Conservation (phyloP, 257 asterid genomes). For the Nyctanthes arbortristis region DNA sequence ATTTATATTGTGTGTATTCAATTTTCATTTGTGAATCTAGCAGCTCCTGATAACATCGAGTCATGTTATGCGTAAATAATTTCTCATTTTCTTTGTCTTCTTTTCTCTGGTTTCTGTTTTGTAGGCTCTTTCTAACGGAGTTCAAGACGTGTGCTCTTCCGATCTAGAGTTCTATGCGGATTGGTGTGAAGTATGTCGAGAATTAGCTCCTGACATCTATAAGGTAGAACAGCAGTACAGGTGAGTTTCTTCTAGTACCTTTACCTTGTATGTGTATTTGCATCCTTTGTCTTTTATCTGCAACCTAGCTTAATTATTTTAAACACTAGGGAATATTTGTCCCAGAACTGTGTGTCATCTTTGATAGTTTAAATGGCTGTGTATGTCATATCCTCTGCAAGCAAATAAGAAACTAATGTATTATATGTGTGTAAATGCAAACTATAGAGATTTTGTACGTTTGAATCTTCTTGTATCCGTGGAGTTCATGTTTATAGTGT, state of each 20-base stretch:
- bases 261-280: not conserved
- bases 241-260: conserved; percentile 39
- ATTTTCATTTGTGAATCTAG: not conserved
- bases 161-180: conserved; percentile 98
- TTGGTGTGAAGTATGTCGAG: conserved; percentile 98
- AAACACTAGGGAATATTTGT: not conserved
- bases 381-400: not conserved
- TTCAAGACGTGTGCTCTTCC: too few relatives aligned
- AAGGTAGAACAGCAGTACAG: conserved; percentile 79
- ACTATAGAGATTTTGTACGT: not conserved
- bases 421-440: not conserved
- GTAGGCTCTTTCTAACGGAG: conserved; percentile 88
- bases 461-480: not conserved
- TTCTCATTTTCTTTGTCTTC: not conserved
- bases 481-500: not conserved
- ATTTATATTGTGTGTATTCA: not conserved
- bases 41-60: not conserved
- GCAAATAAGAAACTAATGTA: not conserved
- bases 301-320: not conserved
- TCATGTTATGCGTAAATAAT: not conserved
- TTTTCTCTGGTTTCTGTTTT: not conserved
- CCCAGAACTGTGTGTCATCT: not conserved
- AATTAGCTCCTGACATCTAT: conserved; percentile 88
- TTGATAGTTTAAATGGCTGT: not conserved
- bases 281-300: not conserved